Conservation (phyloP, 805 yeast genomes). For the Candida xiaguanensis region DNA sequence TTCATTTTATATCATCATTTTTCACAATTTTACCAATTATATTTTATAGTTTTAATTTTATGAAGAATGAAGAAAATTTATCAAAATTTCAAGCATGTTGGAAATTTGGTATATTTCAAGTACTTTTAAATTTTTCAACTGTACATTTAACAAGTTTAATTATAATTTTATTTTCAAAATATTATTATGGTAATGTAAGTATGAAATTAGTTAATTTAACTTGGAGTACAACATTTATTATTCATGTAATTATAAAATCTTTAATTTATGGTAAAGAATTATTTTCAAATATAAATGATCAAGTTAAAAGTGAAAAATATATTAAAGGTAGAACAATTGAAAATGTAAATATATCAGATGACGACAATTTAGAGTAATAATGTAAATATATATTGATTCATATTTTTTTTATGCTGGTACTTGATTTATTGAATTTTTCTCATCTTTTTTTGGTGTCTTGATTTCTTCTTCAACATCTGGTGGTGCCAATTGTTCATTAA, state of each 20-base stretch:
- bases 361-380: neutral
- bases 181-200: neutral
- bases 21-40: constrained; percentile 20
- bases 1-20: constrained; percentile 16
- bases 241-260: constrained; percentile 13
- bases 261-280: constrained; percentile 9
- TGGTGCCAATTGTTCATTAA: constrained; percentile 7
- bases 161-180: neutral
- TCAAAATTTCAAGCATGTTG: constrained; percentile 4
- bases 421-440: too few relatives aligned
- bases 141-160: constrained; percentile 12
- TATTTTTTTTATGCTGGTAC: neutral
- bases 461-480: constrained; percentile 8
- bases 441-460: constrained; percentile 9
- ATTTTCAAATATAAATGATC: constrained; percentile 28
- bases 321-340: constrained; percentile 55
- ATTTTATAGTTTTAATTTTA: constrained; percentile 5
- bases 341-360: constrained; percentile 12
- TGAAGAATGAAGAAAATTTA: constrained; percentile 1
- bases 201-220: constrained; percentile 7
- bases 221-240: constrained; percentile 11
- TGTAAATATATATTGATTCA: too few relatives aligned
- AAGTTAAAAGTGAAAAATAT: constrained; percentile 56
- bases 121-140: constrained; percentile 12
- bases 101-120: constrained; percentile 12